Evolutionary conservation across 176 grass and related monocot genomes (phyloP), one percentile per base, ranked within the genome.

Genomic region (Rhynchospora tenuis): DNA sequence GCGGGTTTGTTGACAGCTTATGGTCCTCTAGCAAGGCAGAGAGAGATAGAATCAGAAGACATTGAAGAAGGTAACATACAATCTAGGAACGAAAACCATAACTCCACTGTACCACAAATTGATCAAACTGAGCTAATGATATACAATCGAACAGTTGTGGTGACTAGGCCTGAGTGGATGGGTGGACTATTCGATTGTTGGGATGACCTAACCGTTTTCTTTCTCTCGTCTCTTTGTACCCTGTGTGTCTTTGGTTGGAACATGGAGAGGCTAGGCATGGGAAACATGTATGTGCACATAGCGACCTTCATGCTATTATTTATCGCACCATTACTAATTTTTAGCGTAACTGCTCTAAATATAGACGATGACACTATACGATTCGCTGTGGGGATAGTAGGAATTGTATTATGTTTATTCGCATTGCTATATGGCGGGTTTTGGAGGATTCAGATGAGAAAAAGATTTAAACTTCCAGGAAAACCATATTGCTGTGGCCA

Each of bases 271-370:
- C 93, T 99, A 20, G 96, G 96, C n/a, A 87, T 99, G 81, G 96
- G 96, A 38, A 99, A 99, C 88, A 99, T 95, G 96, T 99, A 95
- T 78, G 93, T 99, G 65, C 96, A 99, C 81, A 84, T 94, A 78
- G 87, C 78, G 80, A 99, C 96, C 79, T 99, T 99, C 77, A 38
- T 78, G 13, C 77, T 99, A 1, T 90, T 99, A 22, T 84, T 64
- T 51, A 17, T 93, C 1, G 93, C 89, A 20, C 96, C 96, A 2
- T 85, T 99, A 33, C 72, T 91, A 73, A 88, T 99, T 91, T 99
- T 99, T 85, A 86, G 64, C 75, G 82, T 88, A 10, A 87, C 91
- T 5, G 93, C 96, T 4, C 82, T 99, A 22, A 93, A 99, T 74
- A 17, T 99, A 45, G n/a, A 93, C 33, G 84, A 93, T 76, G 62